These are phyloP conservation scores for Eurotiales sp. DNA, from an alignment of 2,329 filamentous ascomycete species.

Conservation along the genomic window DNA sequence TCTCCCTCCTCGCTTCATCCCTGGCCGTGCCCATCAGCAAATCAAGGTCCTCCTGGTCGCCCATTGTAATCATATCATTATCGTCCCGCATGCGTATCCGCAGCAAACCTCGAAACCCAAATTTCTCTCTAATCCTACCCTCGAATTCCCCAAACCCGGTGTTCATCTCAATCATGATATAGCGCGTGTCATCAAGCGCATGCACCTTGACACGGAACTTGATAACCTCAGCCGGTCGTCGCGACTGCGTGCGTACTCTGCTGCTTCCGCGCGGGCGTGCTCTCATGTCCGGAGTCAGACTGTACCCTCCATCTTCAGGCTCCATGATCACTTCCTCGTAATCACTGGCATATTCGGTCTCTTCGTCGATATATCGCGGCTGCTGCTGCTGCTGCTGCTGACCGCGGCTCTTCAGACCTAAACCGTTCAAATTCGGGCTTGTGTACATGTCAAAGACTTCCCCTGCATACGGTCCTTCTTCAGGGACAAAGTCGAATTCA, in stretches of 20 bases:
- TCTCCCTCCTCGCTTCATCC: slow-evolving; percentile 66
- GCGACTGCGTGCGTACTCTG: slow-evolving; percentile 27
- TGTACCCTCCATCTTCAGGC: slow-evolving; percentile 71
- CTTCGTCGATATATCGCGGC: slow-evolving; percentile 69
- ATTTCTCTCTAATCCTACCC: slow-evolving; percentile 79
- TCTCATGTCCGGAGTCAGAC: slow-evolving; percentile 71
- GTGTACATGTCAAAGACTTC: slow-evolving; percentile 63
- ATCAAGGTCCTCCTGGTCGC: slow-evolving; percentile 92
- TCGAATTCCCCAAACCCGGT: slow-evolving; percentile 75
- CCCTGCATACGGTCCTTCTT: slow-evolving; percentile 36
- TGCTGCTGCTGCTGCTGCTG: slow-evolving; percentile 22
- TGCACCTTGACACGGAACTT: slow-evolving; percentile 92
- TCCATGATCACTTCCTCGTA: slow-evolving; percentile 56
- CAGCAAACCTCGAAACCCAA: slow-evolving; percentile 60
- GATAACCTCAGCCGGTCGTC: slow-evolving; percentile 57
- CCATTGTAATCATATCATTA: slow-evolving; percentile 94
- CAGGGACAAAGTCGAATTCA: slow-evolving; percentile 26
- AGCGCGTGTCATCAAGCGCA: slow-evolving; percentile 77
- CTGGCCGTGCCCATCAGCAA: slow-evolving; percentile 73
- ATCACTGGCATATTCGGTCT: slow-evolving; percentile 56
- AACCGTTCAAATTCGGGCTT: slow-evolving; percentile 45
- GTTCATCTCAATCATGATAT: slow-evolving; percentile 75
- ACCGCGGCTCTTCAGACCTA: slow-evolving; percentile 40
- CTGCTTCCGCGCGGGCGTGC: not conserved
- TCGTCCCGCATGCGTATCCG: slow-evolving; percentile 89